Percentiles rank a stretch among this genome's conserved stretches.
phyloP scores from a whole-genome alignment of 768 basidiomycete species.

The Tricholoma hemisulphureum region DNA sequence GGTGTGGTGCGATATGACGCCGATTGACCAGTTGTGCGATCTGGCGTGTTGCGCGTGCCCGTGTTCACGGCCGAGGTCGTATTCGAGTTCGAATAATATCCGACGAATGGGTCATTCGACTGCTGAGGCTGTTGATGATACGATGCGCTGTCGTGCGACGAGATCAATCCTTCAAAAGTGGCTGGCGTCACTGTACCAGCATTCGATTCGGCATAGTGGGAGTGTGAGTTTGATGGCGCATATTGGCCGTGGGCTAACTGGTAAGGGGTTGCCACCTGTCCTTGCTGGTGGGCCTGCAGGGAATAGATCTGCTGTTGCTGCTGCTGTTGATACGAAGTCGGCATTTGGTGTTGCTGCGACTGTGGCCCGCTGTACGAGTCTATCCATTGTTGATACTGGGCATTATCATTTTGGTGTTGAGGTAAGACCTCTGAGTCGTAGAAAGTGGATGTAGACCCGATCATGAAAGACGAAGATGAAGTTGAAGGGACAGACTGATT shows the following conservation, averaged over 20 bases:
- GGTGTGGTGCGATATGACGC: slow-evolving; percentile 28
- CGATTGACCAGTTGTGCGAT: slow-evolving; percentile 13
- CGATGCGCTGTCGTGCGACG: slow-evolving; percentile 4
- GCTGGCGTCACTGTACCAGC: slow-evolving; percentile 22
- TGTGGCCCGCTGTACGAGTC: slow-evolving; percentile 26
- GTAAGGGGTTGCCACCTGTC: slow-evolving; percentile 26
- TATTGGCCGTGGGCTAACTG: slow-evolving; percentile 28
- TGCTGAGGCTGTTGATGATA: slow-evolving; percentile 15
- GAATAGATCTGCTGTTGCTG: slow-evolving; percentile 17
- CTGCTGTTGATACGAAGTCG: slow-evolving; percentile 15
- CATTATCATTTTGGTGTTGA: slow-evolving; percentile 22
- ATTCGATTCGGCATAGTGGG: slow-evolving; percentile 23
- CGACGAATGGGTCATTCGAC: slow-evolving; percentile 13
- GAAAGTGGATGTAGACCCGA: slow-evolving; percentile 52
- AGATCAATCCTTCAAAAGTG: slow-evolving; percentile 8
- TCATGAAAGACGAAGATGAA: slow-evolving; percentile 41
- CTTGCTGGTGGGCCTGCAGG: slow-evolving; percentile 13
- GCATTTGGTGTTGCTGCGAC: neutral
- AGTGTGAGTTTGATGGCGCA: slow-evolving; percentile 15
- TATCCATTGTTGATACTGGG: slow-evolving; percentile 45
- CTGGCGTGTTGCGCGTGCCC: slow-evolving; percentile 6
- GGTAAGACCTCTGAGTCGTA: slow-evolving; percentile 47
- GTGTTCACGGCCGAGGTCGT: slow-evolving; percentile 7
- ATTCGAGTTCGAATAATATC: slow-evolving; percentile 15
- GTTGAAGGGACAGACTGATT: slow-evolving; percentile 16